These are phyloP conservation scores for Geum urbanum DNA, from an alignment of 306 rosid genomes.

Conservation along the genomic window DNA sequence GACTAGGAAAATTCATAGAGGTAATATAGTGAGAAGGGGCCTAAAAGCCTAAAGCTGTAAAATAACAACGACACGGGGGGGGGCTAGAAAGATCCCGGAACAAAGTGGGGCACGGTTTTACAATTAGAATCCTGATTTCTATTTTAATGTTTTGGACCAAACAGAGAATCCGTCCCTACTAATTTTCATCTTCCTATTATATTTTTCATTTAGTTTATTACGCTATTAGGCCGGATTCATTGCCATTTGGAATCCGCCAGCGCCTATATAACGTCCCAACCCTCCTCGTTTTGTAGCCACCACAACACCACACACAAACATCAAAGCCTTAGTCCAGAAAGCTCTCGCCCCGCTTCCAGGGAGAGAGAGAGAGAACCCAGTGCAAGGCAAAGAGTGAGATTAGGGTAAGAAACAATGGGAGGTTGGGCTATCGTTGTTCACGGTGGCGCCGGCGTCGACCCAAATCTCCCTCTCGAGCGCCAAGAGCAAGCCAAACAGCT, in stretches of 20 bases:
- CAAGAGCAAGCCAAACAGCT: slow-evolving; percentile 84
- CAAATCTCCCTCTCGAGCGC: slow-evolving; percentile 72
- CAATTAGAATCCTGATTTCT: slow-evolving; percentile 10
- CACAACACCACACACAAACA: background rate
- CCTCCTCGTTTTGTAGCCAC: background rate
- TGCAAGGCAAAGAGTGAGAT: background rate
- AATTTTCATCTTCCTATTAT: background rate
- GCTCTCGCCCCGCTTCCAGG: background rate
- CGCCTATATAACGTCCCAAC: slow-evolving; percentile 15
- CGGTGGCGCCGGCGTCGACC: slow-evolving; percentile 99
- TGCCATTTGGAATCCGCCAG: slow-evolving; percentile 12
- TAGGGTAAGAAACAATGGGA: slow-evolving; percentile 19
- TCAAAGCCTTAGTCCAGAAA: background rate
- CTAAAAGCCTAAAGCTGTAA: no score
- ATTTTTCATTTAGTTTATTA: background rate
- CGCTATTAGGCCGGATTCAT: background rate
- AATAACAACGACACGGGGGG: no score
- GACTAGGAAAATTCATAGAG: no score
- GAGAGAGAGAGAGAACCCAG: background rate
- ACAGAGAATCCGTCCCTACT: background rate
- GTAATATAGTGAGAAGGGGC: no score
- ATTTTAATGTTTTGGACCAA: background rate
- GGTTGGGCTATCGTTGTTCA: slow-evolving; percentile 96
- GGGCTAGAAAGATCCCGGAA: slow-evolving; percentile 10
- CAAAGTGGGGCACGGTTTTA: no score